Evolutionary conservation across 108 stramenopile genomes (phyloP), one percentile per base, ranked within the genome.

Genomic region (Pseudonitzschia multiseries): DNA sequence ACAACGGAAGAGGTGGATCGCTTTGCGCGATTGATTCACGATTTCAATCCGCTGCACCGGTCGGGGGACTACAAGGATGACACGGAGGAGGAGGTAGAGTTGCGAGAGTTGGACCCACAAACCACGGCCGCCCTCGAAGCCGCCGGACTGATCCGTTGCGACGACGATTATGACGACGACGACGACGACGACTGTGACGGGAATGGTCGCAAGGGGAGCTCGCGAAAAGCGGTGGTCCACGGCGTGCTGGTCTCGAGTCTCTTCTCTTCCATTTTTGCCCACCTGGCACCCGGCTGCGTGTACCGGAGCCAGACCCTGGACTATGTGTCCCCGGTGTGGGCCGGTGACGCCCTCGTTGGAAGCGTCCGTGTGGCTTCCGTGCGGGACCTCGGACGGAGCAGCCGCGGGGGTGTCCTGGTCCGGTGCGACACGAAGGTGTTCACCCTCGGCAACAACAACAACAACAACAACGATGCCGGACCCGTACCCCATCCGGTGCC

Each of bases 241-340:
- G 93, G 93, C 4, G 91, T 91, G 54, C 69, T 94, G 57, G 75
- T 88, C 21, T 78, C 93, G 10, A 89, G 86, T 9, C n/a, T 92
- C 21, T 91, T 94, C 77, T 90, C 88, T 17, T 80, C 78, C n/a
- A 90, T 94, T 26, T 94, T 91, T 73, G 93, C 87, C 18, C 86
- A 79, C n/a, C 69, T 91, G 5, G 65, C 86, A 41, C 93, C 93
- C n/a, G 89, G 90, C 12, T 76, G 87, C 29, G 83, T 92, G 0
- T 94, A 94, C 70, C 65, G 86, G 65, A 79, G 68, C 48, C 93
- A 94, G 72, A 69, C 79, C 32, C 65, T 94, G 9, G 68, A 84
- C 54, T 94, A 91, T 81, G 52, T 51, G 8, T 20, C 74, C 33
- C 83, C 89, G 17, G 85, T 92, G 1, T 77, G 62, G 73, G 87